A percentile compares a stretch with the other conserved stretches of the same genome.
phyloP scores from a whole-genome alignment of 371 early-diverging fungal genomes.

The Haplosporangium sp. region DNA sequence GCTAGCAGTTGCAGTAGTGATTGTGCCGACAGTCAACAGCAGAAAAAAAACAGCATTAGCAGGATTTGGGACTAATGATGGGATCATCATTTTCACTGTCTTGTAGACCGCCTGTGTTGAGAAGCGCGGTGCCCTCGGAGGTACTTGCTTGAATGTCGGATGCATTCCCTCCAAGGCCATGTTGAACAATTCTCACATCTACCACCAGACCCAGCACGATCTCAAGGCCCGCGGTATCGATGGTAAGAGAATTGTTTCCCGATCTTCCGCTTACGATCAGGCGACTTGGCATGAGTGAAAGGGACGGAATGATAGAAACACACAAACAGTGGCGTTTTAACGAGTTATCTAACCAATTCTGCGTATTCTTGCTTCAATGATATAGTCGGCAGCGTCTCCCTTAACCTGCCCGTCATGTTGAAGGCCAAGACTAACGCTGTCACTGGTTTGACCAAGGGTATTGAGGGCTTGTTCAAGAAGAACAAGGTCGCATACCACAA shows the following conservation, averaged over 20 bases:
- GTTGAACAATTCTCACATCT: constrained; percentile 97
- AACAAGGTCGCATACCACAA: constrained; percentile 95
- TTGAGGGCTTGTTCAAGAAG: constrained; percentile 96
- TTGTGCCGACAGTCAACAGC: neutral
- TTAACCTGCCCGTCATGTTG: constrained; percentile 92
- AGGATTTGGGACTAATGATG: neutral
- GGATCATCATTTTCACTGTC: neutral
- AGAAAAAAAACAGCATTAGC: neutral
- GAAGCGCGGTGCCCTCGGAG: constrained; percentile 96
- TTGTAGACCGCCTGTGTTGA: constrained; percentile 95
- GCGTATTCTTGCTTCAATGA: neutral
- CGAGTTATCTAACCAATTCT: neutral
- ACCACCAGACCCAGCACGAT: constrained; percentile 93
- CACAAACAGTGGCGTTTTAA: neutral
- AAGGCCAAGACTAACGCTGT: constrained; percentile 93
- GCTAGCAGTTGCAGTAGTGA: neutral
- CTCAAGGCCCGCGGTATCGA: constrained; percentile 95
- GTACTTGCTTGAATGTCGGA: constrained; percentile 98
- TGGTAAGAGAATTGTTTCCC: constrained; percentile 56
- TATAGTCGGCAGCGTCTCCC: constrained; percentile 79
- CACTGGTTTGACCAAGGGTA: constrained; percentile 89
- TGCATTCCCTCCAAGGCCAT: constrained; percentile 99
- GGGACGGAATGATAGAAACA: neutral
- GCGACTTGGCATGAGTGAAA: too few species aligned
- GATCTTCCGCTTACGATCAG: too few species aligned